phyloP scores from a whole-genome alignment of 495 filamentous ascomycete genomes.

The Penicillium psychrofluorescens region DNA sequence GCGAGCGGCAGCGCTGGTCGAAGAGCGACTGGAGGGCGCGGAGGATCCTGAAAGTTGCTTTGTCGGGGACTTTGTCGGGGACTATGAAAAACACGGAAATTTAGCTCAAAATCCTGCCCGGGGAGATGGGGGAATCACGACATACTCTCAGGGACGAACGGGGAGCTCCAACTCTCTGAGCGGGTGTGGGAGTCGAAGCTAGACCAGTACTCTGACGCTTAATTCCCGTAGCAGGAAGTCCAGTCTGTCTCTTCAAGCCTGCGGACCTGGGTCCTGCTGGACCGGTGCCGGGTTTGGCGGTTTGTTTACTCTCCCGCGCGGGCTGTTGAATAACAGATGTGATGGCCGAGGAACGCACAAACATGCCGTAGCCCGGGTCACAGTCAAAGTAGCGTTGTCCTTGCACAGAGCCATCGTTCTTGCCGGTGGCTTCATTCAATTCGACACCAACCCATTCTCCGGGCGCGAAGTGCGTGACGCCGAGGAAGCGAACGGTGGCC shows the following conservation, averaged over 20 bases:
- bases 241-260: slow-evolving; percentile 28
- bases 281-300: slow-evolving; percentile 18
- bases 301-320: slow-evolving; percentile 32
- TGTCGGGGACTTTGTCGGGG: slow-evolving; percentile 72
- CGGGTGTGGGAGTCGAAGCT: slow-evolving; percentile 55
- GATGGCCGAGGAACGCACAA: slow-evolving; percentile 60
- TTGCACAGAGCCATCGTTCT: slow-evolving; percentile 90
- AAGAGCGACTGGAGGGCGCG: slow-evolving; percentile 42
- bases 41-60: slow-evolving; percentile 62
- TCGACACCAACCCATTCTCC: slow-evolving; percentile 92
- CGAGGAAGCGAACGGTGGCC: slow-evolving; percentile 73
- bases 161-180: slow-evolving; percentile 32
- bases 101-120: background rate
- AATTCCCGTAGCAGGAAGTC: slow-evolving; percentile 40
- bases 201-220: slow-evolving; percentile 64
- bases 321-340: slow-evolving; percentile 54
- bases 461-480: slow-evolving; percentile 65
- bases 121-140: background rate
- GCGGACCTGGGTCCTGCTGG: slow-evolving; percentile 19
- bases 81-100: slow-evolving; percentile 34
- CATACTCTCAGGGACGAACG: slow-evolving; percentile 56
- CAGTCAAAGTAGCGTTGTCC: slow-evolving; percentile 90
- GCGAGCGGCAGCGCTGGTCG: slow-evolving; percentile 44
- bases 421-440: slow-evolving; percentile 74
- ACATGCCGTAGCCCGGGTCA: slow-evolving; percentile 75